phyloP scores from a whole-genome alignment of 495 filamentous ascomycete species.

The Amphirosellinia nigrospora region DNA sequence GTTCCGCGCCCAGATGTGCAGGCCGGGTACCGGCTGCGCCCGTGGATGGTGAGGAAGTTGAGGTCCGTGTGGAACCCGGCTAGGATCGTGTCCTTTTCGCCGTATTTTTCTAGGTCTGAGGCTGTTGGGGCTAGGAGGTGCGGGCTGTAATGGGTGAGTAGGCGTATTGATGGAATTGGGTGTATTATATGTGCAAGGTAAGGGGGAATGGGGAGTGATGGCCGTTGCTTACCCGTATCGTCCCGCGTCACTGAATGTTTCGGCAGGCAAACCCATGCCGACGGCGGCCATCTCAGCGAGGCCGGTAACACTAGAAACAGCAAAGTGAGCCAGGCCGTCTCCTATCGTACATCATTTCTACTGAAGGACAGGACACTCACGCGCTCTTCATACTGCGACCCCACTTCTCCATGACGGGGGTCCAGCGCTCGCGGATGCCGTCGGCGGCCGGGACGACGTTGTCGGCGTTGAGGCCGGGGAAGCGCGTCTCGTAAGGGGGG shows the following conservation, averaged over 20 bases:
- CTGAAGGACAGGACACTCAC: conserved; percentile 40
- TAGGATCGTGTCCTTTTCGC: conserved; percentile 55
- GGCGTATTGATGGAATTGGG: neutral
- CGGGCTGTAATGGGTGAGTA: conserved; percentile 37
- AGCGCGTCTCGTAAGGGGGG: conserved; percentile 53
- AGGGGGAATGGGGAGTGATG: neutral
- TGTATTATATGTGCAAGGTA: neutral
- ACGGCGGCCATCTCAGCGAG: conserved; percentile 57
- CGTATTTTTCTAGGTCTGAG: conserved; percentile 54
- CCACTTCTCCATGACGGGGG: conserved; percentile 54
- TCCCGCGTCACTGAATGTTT: conserved; percentile 54
- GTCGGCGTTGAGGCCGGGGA: conserved; percentile 52
- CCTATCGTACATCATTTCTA: too few relatives aligned
- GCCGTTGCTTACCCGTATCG: conserved; percentile 50
- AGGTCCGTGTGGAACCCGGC: conserved; percentile 61
- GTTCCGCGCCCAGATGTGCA: conserved; percentile 62
- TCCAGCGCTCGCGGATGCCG: conserved; percentile 52
- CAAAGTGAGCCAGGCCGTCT: neutral
- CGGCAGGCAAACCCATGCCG: conserved; percentile 51
- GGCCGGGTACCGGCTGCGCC: conserved; percentile 59
- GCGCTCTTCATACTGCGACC: conserved; percentile 58
- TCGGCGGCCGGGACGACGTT: conserved; percentile 51
- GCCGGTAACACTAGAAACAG: conserved; percentile 46
- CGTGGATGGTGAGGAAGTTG: conserved; percentile 62
- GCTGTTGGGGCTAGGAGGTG: conserved; percentile 60